Evolutionary conservation across 345 rosid species (phyloP), one percentile per base, ranked within the genome.

Genomic region (Capsella bursapastoris): DNA sequence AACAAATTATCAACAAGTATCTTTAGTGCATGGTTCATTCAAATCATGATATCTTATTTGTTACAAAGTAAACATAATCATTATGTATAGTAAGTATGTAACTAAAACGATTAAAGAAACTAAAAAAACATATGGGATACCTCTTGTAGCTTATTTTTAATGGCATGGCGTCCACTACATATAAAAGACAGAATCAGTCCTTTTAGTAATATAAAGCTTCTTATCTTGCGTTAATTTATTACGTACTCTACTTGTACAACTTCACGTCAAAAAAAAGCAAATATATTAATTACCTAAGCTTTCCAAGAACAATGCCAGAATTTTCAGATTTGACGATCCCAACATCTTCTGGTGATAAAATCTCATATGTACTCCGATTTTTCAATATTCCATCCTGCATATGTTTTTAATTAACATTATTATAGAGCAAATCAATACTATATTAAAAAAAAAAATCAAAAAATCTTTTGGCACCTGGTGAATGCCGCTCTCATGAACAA

Each of bases 141-240:
- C 96, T 90, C 96, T 57, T 70, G 76, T 25, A 95, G 77, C 57
- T 88, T 86, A 76, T 79, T 87, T 66, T 73, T 92, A 72, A 95
- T 76, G 52, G 92, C 99, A 71, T 92, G 97, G 7, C 97, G 97
- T n/a, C 99, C 97, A 72, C 99, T 95, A 58, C 65, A 79, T 31
- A 43, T 43, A 34, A 34, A 7, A 4, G 16, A 48, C 14, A 56
- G 22, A 31, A 34, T 34, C 37, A 6, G 37, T 34, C 37, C 0
- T 34, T 6, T 1, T 34, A 2, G 8, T 34, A 34, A 34, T 5
- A 34, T 34, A 34, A 34, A 6, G 37, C 6, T 22, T 22, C 25
- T 22, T 22, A 22, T 22, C 25, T 22, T 22, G 25, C 25, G 25
- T 22, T 22, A 22, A 22, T 22, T 22, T 22, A 22, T 22, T 22